phyloP scores from a whole-genome alignment of 2,329 filamentous ascomycete species.

The Aschersonia sp. region DNA sequence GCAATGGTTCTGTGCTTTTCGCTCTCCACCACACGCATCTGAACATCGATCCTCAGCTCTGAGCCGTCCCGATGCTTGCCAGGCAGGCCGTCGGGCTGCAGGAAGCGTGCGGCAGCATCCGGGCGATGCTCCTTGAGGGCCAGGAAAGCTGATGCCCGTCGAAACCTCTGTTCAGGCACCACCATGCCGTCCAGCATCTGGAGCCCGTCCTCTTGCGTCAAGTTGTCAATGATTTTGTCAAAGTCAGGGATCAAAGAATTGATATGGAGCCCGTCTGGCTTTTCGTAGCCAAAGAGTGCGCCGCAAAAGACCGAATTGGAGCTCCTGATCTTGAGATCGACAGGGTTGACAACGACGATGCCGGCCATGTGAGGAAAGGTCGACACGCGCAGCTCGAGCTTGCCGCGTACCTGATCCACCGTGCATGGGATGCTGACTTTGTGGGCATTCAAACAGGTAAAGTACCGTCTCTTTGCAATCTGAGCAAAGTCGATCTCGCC shows the following conservation, averaged over 20 bases:
- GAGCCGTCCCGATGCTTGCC: slow-evolving; percentile 83
- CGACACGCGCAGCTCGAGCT: slow-evolving; percentile 66
- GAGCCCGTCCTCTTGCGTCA: slow-evolving; percentile 78
- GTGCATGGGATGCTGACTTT: slow-evolving; percentile 74
- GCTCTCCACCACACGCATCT: slow-evolving; percentile 91
- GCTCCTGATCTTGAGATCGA: slow-evolving; percentile 67
- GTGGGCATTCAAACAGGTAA: slow-evolving; percentile 67
- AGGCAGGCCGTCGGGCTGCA: slow-evolving; percentile 69
- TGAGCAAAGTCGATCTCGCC: slow-evolving; percentile 68
- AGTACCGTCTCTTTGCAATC: slow-evolving; percentile 58
- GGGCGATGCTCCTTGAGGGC: slow-evolving; percentile 70
- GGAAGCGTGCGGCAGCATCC: slow-evolving; percentile 64
- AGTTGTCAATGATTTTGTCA: slow-evolving; percentile 63
- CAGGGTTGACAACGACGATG: slow-evolving; percentile 80
- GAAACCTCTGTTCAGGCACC: slow-evolving; percentile 89
- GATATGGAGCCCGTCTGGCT: slow-evolving; percentile 66
- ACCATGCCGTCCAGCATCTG: slow-evolving; percentile 85
- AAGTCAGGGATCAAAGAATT: slow-evolving; percentile 75
- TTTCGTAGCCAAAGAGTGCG: slow-evolving; percentile 78
- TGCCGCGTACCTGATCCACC: slow-evolving; percentile 55
- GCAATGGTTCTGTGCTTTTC: slow-evolving; percentile 51
- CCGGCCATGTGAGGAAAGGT: slow-evolving; percentile 96
- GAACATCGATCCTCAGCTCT: slow-evolving; percentile 85
- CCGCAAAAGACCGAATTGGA: slow-evolving; percentile 92
- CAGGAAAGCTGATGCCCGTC: slow-evolving; percentile 71